Evolutionary conservation across 2,329 filamentous ascomycete species (phyloP).

Genomic region (Cercospora brassicicola): DNA sequence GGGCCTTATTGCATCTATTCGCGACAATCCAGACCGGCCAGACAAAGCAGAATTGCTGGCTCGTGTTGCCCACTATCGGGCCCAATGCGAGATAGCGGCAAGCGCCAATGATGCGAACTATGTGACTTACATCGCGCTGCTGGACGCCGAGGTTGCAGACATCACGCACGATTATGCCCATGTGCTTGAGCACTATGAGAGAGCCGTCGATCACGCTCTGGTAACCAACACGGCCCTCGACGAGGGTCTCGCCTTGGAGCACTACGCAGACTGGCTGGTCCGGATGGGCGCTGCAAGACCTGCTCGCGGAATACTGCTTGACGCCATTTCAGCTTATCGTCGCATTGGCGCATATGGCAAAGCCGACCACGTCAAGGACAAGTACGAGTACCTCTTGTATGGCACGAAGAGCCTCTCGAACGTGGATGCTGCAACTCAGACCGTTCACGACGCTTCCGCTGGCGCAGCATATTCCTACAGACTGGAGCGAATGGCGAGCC

Average conservation of each 20-base stretch:
- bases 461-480: constrained; percentile 42
- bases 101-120: constrained; percentile 70
- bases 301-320: constrained; percentile 67
- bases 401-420: constrained; percentile 62
- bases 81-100: constrained; percentile 65
- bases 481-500: constrained; percentile 48
- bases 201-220: constrained; percentile 69
- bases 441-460: constrained; percentile 59
- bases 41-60: constrained; percentile 49
- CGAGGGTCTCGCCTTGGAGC: constrained; percentile 70
- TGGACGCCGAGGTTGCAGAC: constrained; percentile 69
- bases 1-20: constrained; percentile 44
- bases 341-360: constrained; percentile 69
- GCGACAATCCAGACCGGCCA: constrained; percentile 34
- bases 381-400: constrained; percentile 67
- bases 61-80: constrained; percentile 57
- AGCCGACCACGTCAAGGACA: constrained; percentile 65
- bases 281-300: constrained; percentile 65
- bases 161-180: constrained; percentile 44
- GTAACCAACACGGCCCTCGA: constrained; percentile 68
- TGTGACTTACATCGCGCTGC: constrained; percentile 64
- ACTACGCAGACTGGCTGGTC: constrained; percentile 71
- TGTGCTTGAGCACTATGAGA: constrained; percentile 67
- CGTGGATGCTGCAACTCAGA: constrained; percentile 67
- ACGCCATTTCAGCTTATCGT: constrained; percentile 67